Evolutionary conservation across 495 filamentous ascomycete species (phyloP), one percentile per base, ranked within the genome.

Genomic region (Podospora australis): DNA sequence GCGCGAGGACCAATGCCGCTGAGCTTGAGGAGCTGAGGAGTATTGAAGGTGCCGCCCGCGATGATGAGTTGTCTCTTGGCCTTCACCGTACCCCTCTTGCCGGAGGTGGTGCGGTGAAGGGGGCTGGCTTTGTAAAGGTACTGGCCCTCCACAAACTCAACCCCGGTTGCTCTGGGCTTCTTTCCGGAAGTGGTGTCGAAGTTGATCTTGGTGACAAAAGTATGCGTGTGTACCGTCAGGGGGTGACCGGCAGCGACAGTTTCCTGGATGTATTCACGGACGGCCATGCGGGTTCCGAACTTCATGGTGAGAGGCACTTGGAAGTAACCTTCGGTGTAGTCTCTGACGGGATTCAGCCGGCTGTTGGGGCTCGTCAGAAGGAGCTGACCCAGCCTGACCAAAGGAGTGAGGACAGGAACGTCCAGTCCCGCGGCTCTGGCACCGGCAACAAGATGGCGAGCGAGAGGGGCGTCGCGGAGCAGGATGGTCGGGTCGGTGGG

Each of bases 51-150:
- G 21, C 83, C 83, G 10, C 70, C 80, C 10, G 81, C 61, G 3
- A 87, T 44, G 48, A 88, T 81, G 39, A 88, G 78, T 58, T 86
- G 81, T 22, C 71, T 68, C 0, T 69, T 69, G 0, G 77, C 80
- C 2, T 55, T 58, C 4, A 69, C 75, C 13, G 64, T 68, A 17
- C 75, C 73, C 0, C 68, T 63, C 0, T 48, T 67, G 44, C 77
- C 78, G 21, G 17, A 9, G 46, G 6, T 66, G 47, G 47, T 55
- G 61, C 5, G 14, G 17, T 36, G 45, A 1, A 62, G 60, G 2
- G 78, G 79, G 39, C 77, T 77, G 4, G 83, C 81, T 28, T 72
- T 64, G 66, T 84, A 86, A 5, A 86, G 66, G 44, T 70, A 61
- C 22, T 74, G 50, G 19, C 82, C 82, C 30, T 75, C 69, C 2